A percentile compares a stretch with the other conserved stretches of the same genome.
These are phyloP conservation scores for Pyrus communis DNA, from an alignment of 306 rosid genomes.

Conservation along the genomic window DNA sequence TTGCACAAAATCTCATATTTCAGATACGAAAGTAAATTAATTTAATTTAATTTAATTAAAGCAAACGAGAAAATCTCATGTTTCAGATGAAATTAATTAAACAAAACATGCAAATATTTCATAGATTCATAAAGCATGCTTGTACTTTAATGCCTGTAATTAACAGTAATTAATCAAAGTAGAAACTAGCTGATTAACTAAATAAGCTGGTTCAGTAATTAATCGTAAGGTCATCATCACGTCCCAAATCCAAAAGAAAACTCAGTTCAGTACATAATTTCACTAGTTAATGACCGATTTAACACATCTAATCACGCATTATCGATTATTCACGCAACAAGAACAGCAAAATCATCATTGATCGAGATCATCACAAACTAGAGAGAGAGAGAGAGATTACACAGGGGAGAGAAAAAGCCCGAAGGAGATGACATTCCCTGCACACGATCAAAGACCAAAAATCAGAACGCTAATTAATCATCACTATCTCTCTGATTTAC, in stretches of 20 bases:
- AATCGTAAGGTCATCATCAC: not conserved
- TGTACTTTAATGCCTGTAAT: not conserved
- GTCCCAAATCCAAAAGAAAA: not conserved
- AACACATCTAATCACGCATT: not conserved
- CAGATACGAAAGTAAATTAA: too few relatives aligned
- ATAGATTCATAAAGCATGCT: too few relatives aligned
- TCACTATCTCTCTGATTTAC: not conserved
- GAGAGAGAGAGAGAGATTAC: slow-evolving; percentile 29
- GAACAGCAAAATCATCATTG: not conserved
- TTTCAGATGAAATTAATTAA: too few relatives aligned
- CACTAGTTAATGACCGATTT: too few relatives aligned
- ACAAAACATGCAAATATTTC: not conserved
- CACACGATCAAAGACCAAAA: not conserved
- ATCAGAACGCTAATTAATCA: not conserved
- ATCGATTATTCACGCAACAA: not conserved
- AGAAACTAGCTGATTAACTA: not conserved
- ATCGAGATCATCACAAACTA: not conserved
- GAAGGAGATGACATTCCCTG: slow-evolving; percentile 76
- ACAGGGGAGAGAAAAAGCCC: slow-evolving; percentile 63
- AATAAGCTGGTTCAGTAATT: too few relatives aligned
- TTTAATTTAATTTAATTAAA: too few relatives aligned
- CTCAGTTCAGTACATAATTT: not conserved
- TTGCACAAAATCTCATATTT: too few relatives aligned
- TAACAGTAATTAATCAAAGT: too few relatives aligned
- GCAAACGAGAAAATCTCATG: too few relatives aligned